Evolutionary conservation across 2,329 filamentous ascomycete species (phyloP).

Genomic region (Sphaerulina vaccinii): DNA sequence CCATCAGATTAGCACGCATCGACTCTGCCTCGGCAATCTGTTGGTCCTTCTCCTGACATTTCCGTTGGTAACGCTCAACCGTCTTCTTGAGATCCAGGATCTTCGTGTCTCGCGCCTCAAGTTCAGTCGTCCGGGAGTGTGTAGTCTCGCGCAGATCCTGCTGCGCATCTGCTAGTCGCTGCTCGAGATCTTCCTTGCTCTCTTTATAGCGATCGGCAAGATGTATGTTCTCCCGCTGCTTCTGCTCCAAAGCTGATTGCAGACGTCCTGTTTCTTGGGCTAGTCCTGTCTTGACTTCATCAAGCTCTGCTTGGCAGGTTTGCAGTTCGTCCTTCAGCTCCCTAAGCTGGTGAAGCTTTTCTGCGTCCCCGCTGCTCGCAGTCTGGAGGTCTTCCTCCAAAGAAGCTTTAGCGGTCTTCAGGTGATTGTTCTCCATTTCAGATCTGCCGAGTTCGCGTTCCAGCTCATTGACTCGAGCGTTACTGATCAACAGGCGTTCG

Average conservation of each 20-base stretch:
- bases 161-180: conserved; percentile 1
- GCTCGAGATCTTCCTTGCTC: conserved; percentile 5
- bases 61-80: conserved; percentile 34
- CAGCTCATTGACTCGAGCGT: conserved; percentile 4
- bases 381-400: conserved; percentile 21
- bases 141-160: background rate
- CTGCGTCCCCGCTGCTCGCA: conserved; percentile 13
- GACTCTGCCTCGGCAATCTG: conserved; percentile 41
- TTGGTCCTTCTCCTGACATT: conserved; percentile 38
- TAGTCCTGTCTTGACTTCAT: background rate
- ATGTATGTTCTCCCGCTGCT: conserved; percentile 9
- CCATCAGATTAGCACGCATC: conserved; percentile 40
- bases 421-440: background rate
- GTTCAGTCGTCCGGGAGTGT: conserved; percentile 1
- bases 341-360: conserved; percentile 11
- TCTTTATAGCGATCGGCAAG: background rate
- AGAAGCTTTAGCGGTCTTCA: conserved; percentile 10
- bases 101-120: conserved; percentile 19
- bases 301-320: conserved; percentile 11
- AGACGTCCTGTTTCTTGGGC: conserved; percentile 42
- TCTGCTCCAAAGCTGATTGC: conserved; percentile 37
- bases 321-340: conserved; percentile 22
- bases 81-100: conserved; percentile 27
- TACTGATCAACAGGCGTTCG: conserved; percentile 3
- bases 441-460: conserved; percentile 3